Conservation (phyloP, 805 yeast species). For the Sugiyamaella qingdaonensis region DNA sequence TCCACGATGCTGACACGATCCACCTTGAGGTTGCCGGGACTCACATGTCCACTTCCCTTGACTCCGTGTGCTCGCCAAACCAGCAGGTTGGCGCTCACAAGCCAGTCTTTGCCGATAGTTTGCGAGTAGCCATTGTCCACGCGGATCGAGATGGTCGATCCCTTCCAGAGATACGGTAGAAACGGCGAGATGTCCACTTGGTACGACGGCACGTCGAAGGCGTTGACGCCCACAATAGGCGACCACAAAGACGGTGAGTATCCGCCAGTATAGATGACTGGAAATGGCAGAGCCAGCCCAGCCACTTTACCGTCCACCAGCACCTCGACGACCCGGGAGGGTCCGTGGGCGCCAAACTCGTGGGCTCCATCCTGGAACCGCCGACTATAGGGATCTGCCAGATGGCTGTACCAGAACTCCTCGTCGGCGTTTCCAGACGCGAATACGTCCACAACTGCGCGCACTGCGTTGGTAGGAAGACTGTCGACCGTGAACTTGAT, state of each 20-base stretch:
- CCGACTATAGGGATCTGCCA: conserved; percentile 18
- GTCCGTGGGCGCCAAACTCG: conserved; percentile 51
- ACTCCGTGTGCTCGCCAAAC: conserved; percentile 29
- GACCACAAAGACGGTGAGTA: conserved; percentile 76
- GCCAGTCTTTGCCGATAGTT: conserved; percentile 27
- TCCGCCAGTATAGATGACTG: conserved; percentile 79
- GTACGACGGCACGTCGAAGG: conserved; percentile 70
- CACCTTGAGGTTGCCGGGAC: not conserved
- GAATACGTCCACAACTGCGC: conserved; percentile 52
- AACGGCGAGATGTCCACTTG: conserved; percentile 67
- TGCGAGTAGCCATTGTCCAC: conserved; percentile 14
- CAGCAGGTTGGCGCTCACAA: conserved; percentile 29
- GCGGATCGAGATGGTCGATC: conserved; percentile 26
- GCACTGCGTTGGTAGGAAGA: conserved; percentile 55
- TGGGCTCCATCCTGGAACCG: conserved; percentile 31
- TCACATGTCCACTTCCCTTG: conserved; percentile 18
- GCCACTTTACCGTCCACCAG: conserved; percentile 56
- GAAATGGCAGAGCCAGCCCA: conserved; percentile 62
- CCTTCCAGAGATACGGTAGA: conserved; percentile 63
- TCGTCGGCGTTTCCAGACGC: conserved; percentile 79
- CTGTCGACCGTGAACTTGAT: not conserved
- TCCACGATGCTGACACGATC: not conserved
- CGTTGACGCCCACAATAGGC: conserved; percentile 68
- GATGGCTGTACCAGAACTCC: conserved; percentile 78
- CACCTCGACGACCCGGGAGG: conserved; percentile 62